phyloP scores from a whole-genome alignment of 148 eudicot genomes.

The Bassia scoparia region DNA sequence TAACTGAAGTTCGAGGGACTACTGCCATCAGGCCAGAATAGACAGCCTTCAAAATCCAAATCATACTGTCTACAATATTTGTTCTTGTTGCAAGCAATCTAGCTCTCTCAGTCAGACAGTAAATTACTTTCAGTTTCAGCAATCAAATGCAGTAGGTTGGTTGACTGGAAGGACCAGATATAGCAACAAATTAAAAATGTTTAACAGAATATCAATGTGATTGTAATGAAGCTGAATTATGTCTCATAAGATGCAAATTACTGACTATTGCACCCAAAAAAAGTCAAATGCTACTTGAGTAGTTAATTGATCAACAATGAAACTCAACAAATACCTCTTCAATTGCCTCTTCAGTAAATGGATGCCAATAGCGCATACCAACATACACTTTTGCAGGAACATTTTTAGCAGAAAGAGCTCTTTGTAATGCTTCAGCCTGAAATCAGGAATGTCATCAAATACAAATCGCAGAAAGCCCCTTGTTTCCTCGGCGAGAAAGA shows the following conservation, averaged over 20 bases:
- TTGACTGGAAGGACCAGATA: neutral
- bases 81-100: too few relatives aligned
- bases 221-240: neutral
- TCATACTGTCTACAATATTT: too few relatives aligned
- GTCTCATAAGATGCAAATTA: neutral
- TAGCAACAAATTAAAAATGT: neutral
- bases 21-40: neutral
- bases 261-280: neutral
- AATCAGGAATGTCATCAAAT: slow-evolving; percentile 5
- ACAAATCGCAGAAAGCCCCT: neutral
- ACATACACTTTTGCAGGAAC: slow-evolving; percentile 93
- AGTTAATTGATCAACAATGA: neutral
- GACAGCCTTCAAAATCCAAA: neutral
- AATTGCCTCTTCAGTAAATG: slow-evolving; percentile 98
- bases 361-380: slow-evolving; percentile 99
- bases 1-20: neutral
- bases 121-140: too few relatives aligned
- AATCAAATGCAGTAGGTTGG: neutral
- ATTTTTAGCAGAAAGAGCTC: slow-evolving; percentile 67
- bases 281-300: neutral
- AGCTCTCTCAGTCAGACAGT: too few relatives aligned
- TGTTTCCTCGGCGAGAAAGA: neutral
- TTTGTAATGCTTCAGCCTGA: slow-evolving; percentile 84
- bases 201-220: neutral
- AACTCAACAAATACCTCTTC: slow-evolving; percentile 60